Evolutionary conservation across 495 filamentous ascomycete species (phyloP).

Genomic region (Lophiostoma macrostomum): DNA sequence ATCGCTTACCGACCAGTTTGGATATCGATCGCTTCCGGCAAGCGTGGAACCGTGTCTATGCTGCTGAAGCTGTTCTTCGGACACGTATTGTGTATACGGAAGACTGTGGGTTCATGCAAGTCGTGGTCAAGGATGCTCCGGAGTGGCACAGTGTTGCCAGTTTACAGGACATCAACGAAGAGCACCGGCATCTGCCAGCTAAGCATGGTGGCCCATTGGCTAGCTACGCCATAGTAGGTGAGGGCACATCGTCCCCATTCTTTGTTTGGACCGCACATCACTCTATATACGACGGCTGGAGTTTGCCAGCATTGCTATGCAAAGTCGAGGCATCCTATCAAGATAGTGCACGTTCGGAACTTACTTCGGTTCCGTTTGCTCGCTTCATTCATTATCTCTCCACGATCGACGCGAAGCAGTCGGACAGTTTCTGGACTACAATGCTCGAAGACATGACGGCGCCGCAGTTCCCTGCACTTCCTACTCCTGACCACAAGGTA

Average conservation of each 20-base stretch:
- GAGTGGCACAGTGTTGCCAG: constrained; percentile 8
- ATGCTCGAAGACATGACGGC: constrained; percentile 13
- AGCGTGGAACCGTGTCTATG: constrained; percentile 47
- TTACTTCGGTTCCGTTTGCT: constrained; percentile 8
- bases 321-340: constrained; percentile 23
- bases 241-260: background rate
- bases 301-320: constrained; percentile 6
- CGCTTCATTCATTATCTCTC: constrained; percentile 24
- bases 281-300: constrained; percentile 68
- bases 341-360: background rate
- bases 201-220: constrained; percentile 15
- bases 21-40: constrained; percentile 45
- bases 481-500: constrained; percentile 15
- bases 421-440: constrained; percentile 20
- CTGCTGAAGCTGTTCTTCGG: constrained; percentile 39
- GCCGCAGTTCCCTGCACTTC: constrained; percentile 29
- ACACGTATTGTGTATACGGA: constrained; percentile 43
- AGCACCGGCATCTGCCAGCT: constrained; percentile 10
- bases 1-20: constrained; percentile 44
- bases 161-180: constrained; percentile 21
- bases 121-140: constrained; percentile 27
- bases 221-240: constrained; percentile 25
- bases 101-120: constrained; percentile 26
- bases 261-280: constrained; percentile 58
- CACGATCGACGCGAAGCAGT: constrained; percentile 14